Evolutionary conservation across 129 eudicot species (phyloP), one percentile per base, ranked within the genome.

Genomic region (Flaveria brownii): DNA sequence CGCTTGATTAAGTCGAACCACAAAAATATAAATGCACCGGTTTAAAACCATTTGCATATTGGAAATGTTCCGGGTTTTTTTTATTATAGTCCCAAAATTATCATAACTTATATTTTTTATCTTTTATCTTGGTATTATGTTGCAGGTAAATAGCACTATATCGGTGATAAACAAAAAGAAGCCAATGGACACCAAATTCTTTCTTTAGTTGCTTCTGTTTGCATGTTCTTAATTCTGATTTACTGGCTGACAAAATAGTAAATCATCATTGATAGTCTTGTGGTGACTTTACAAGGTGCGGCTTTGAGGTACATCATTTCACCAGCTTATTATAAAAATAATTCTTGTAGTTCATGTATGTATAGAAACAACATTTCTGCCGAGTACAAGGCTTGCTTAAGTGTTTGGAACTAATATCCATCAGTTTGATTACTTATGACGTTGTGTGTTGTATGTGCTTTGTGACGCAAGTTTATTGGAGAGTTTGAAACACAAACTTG

Each of bases 111-210:
- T 22, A 22, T 69, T 49, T 51, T 51, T 51, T 2, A n/a, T 17
- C 3, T 66, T 60, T 66, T 23, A 13, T 60, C 17, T 1, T 42
- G 2, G 7, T 13, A 56, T 59, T 52, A 73, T 77, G 55, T 79
- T 80, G 82, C 89, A 94, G 98, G 93, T 94, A 70, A 91, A 89
- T 78, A 86, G 88, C 74, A 89, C 91, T 63, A 91, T 94, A 36
- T 85, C 97, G 2, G 82, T 97, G 36, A 94, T 94, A 86, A 94
- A 94, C 88, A 94, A 87, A 90, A 95, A 89, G 83, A 95, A 89
- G 89, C 91, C 99, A 1, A 91, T 87, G 97, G 97, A 95, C 82
- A 87, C 97, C 33, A 87, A 79, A 88, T 95, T 70, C 97, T 95
- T 71, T 95, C 97, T 46, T 87, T 95, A 73, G 94, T 95, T 66